Conservation (phyloP, 2,329 filamentous ascomycete species). For the Eutypella sp. region DNA sequence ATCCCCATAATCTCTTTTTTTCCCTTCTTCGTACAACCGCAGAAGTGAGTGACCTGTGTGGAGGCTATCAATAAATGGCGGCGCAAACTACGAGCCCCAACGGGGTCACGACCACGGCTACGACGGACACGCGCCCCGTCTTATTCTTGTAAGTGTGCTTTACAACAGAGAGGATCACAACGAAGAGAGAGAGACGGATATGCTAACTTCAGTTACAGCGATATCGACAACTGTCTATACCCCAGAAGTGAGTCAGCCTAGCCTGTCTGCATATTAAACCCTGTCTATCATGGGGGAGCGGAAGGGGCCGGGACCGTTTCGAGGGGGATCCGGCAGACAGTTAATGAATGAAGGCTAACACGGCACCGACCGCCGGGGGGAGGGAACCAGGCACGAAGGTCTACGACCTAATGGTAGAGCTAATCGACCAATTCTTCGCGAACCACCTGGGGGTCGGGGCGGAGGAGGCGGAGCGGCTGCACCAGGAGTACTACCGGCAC, state of each 20-base stretch:
- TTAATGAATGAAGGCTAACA: slow-evolving; percentile 17
- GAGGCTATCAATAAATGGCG: slow-evolving; percentile 17
- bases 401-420: slow-evolving; percentile 78
- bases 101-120: slow-evolving; percentile 14
- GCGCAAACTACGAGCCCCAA: slow-evolving; percentile 17
- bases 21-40: too few species aligned
- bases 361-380: too few species aligned
- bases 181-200: background rate
- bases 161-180: background rate
- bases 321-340: too few species aligned
- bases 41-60: background rate
- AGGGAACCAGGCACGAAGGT: slow-evolving; percentile 72
- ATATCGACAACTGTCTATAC: slow-evolving; percentile 98
- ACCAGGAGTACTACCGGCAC: slow-evolving; percentile 88
- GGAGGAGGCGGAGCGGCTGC: slow-evolving; percentile 79
- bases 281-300: too few species aligned
- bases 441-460: slow-evolving; percentile 68
- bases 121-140: slow-evolving; percentile 25
- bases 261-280: too few species aligned
- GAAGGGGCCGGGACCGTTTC: too few species aligned
- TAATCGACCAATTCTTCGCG: slow-evolving; percentile 65
- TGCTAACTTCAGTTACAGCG: slow-evolving; percentile 59
- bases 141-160: slow-evolving; percentile 38
- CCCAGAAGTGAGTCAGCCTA: slow-evolving; percentile 61
- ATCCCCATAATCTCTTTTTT: too few species aligned